Evolutionary conservation across 768 basidiomycete genomes (phyloP).

Genomic region (Mycena sanguinolenta): DNA sequence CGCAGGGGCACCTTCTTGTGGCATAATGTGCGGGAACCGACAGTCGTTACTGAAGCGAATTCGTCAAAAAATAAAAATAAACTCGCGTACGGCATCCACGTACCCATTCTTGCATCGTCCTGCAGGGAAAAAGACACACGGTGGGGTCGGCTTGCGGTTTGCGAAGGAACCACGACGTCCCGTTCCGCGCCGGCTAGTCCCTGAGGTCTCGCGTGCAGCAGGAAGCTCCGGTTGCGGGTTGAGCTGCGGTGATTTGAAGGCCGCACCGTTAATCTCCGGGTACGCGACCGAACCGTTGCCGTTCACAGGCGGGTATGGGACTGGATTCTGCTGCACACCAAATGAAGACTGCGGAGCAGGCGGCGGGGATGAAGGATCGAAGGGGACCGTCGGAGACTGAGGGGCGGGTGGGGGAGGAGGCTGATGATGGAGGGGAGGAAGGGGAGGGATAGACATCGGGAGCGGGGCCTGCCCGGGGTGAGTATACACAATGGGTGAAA

Average conservation of each 20-base stretch:
- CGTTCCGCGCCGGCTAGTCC: conserved; percentile 67
- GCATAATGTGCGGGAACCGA: conserved; percentile 85
- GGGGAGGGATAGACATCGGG: conserved; percentile 70
- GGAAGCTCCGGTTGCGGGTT: conserved; percentile 63
- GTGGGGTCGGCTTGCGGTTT: conserved; percentile 67
- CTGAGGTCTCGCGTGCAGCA: conserved; percentile 62
- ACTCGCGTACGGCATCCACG: conserved; percentile 43
- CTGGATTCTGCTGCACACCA: conserved; percentile 50
- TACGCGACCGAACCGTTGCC: conserved; percentile 50
- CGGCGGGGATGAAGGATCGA: conserved; percentile 49
- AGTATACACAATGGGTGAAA: conserved; percentile 73
- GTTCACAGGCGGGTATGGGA: conserved; percentile 62
- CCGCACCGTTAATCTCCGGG: conserved; percentile 54
- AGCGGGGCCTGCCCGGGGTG: conserved; percentile 71
- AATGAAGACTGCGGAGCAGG: conserved; percentile 58
- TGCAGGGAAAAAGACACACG: conserved; percentile 89
- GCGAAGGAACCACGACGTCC: conserved; percentile 73
- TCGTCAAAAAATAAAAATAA: conserved; percentile 13
- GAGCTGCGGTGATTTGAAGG: conserved; percentile 58
- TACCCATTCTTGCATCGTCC: conserved; percentile 92
- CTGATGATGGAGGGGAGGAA: conserved; percentile 69
- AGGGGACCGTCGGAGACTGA: conserved; percentile 71
- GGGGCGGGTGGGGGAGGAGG: conserved; percentile 59
- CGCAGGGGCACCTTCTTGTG: conserved; percentile 64
- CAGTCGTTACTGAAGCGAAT: conserved; percentile 74